A percentile compares a stretch with the other conserved stretches of the same genome.
phyloP scores from a whole-genome alignment of 306 rosid species.

The Bauhinia variegata region DNA sequence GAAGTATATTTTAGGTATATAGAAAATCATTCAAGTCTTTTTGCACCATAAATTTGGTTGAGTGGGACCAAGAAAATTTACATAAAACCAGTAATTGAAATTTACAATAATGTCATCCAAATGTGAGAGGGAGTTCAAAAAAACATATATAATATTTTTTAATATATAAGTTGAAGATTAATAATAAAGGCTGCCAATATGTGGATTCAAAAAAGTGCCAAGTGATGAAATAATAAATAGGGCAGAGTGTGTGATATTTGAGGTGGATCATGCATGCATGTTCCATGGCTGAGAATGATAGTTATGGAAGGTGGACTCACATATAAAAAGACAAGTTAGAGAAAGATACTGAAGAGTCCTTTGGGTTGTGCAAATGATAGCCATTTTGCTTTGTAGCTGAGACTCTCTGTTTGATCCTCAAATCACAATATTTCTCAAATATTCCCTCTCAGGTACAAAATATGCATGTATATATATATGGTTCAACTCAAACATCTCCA shows the following conservation, averaged over 20 bases:
- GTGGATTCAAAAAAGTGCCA: conserved; percentile 30
- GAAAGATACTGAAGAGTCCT: conserved; percentile 42
- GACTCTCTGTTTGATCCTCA: conserved; percentile 39
- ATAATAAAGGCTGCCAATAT: conserved; percentile 35
- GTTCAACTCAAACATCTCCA: conserved; percentile 19
- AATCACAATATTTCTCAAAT: conserved; percentile 37
- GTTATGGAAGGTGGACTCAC: conserved; percentile 41
- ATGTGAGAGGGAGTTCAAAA: not conserved
- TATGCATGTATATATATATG: too few species aligned
- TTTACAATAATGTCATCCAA: not conserved
- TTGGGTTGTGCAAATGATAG: conserved; percentile 35
- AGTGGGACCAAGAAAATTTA: not conserved
- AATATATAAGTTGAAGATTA: conserved; percentile 18
- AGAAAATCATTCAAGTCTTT: too few species aligned
- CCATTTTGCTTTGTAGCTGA: conserved; percentile 47
- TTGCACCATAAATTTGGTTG: not conserved
- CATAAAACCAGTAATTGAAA: conserved; percentile 1
- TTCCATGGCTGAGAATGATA: conserved; percentile 64
- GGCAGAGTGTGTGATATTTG: conserved; percentile 13
- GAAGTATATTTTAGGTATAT: too few species aligned
- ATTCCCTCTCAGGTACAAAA: conserved; percentile 39
- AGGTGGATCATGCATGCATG: too few species aligned
- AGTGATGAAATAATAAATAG: conserved; percentile 22
- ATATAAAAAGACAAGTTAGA: conserved; percentile 45
- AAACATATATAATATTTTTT: conserved; percentile 21